Base-by-base conservation (phyloP, 495 filamentous ascomycete genomes). In the Aspergillus egyptiacus region DNA sequence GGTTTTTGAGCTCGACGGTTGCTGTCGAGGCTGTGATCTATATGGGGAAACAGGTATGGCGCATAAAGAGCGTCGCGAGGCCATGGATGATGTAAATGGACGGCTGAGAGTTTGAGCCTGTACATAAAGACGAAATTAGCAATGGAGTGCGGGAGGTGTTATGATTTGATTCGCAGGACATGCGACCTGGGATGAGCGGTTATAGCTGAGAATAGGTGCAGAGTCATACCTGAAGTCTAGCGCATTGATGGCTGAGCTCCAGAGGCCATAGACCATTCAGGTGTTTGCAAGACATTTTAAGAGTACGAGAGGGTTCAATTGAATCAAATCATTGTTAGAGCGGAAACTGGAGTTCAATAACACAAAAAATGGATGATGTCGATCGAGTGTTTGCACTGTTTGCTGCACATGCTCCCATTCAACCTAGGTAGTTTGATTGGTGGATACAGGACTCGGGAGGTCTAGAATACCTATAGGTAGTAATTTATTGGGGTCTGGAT, bases 371-470 rank as follows among this genome's bases (percentile, higher is more conserved):
- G 14, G 40, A 36, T 23, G n/a, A 41, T 23, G 46, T 41, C 34
- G 24, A n/a, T 17, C 17, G 27, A 32, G 28, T 35, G 65, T 68
- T 68, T 68, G 63, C 59, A 66, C 35, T 61, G 65, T 68, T 68
- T 67, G 64, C 28, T 18, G 14, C 13, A 2, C 2, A 7, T n/a
- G 9, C 6, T 11, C 7, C 15, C 11, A 20, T 14, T 41, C 14
- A 23, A 10, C 30, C 22, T 28, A n/a, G n/a, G n/a, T 35, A 24
- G 39, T 23, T 5, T 32, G 15, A 39, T 48, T 39, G 34, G 46
- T 24, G 9, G 22, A 25, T 13, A 31, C 3, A 11, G 25, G 25
- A 27, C 25, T 27, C 11, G 13, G 30, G n/a, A 32, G 30, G 30
- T 32, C 11, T n/a, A n/a, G n/a, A n/a, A n/a, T n/a, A n/a, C n/a